Base-by-base conservation (phyloP, 2,329 filamentous ascomycete genomes). In the Graphiopsis chlorocephala region DNA sequence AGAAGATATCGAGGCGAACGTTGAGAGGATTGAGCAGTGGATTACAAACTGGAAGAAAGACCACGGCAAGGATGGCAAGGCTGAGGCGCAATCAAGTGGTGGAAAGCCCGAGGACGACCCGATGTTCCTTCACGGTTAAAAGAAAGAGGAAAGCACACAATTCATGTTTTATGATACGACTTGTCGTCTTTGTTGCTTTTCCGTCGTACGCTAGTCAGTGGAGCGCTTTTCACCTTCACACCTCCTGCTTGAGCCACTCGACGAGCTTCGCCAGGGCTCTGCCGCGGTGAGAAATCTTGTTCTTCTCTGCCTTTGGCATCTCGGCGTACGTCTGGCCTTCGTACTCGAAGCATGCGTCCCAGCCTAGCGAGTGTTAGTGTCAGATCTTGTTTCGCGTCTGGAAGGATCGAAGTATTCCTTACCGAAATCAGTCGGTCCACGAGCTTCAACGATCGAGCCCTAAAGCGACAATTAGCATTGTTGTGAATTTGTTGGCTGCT, bases 281-380 rank as follows among this genome's bases (percentile, higher is more conserved):
- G 69, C 86, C 89, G 50, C 95, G 90, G 80, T 99, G 95, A 28
- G 93, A 97, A 73, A 99, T 92, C 74, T 88, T 87, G 81, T 98
- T 99, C 87, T 96, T 96, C 75, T 88, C 86, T 11, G 77, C 80
- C 78, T 90, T 93, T 60, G 92, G 90, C 95, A 99, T 99, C 81
- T 99, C 95, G 29, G 95, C 95, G 76, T 96, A 89, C 81, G 95
- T 99, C 79, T 92, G 82, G 48, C 93, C 93, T 69, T 96, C 85
- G 71, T 96, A 94, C 80, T 99, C 95, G 73, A 99, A 99, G 69
- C 96, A 90, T 2, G 95, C 88, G 77, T 99, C 95, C 95, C 95
- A 99, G 53, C 94, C 93, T 96, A n/a, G 28, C 1, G 53, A 17
- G 55, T 28, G 56, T 71, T 57, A 69, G 69, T 71, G 59, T 35